These are phyloP conservation scores for Teunomyces atbi DNA, from an alignment of 805 yeast genomes.

Conservation along the genomic window DNA sequence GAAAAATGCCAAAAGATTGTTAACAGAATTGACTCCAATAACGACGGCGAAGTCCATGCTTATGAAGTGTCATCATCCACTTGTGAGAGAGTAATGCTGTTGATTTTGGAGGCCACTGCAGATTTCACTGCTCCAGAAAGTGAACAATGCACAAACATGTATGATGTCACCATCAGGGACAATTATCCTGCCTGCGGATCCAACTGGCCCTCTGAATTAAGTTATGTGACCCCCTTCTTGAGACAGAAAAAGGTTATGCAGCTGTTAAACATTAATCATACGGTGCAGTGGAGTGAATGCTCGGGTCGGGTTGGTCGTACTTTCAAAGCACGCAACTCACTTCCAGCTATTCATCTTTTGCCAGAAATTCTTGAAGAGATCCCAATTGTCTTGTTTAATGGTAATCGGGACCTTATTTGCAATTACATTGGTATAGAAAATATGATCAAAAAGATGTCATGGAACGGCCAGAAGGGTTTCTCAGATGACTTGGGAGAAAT, in stretches of 20 bases:
- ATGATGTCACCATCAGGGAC: slow-evolving; percentile 72
- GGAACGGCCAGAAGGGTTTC: slow-evolving; percentile 59
- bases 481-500: slow-evolving; percentile 27
- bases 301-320: slow-evolving; percentile 51
- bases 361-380: slow-evolving; percentile 59
- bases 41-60: slow-evolving; percentile 17
- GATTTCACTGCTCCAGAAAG: slow-evolving; percentile 21
- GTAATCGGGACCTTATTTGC: slow-evolving; percentile 87
- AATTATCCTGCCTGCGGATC: slow-evolving; percentile 83
- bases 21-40: slow-evolving; percentile 19
- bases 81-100: slow-evolving; percentile 50
- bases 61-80: slow-evolving; percentile 25
- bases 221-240: slow-evolving; percentile 50
- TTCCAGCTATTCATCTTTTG: slow-evolving; percentile 64
- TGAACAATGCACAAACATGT: slow-evolving; percentile 73
- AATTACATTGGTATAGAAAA: slow-evolving; percentile 74
- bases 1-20: slow-evolving; percentile 60
- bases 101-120: slow-evolving; percentile 28
- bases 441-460: slow-evolving; percentile 57
- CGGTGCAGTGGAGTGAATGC: slow-evolving; percentile 76
- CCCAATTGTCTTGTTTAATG: slow-evolving; percentile 75
- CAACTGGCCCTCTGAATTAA: slow-evolving; percentile 82
- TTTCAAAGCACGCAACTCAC: slow-evolving; percentile 51
- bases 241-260: slow-evolving; percentile 43
- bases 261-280: slow-evolving; percentile 48